Evolutionary conservation across 345 rosid species (phyloP), one percentile per base, ranked within the genome.

Genomic region (Ceriops zippeliana): DNA sequence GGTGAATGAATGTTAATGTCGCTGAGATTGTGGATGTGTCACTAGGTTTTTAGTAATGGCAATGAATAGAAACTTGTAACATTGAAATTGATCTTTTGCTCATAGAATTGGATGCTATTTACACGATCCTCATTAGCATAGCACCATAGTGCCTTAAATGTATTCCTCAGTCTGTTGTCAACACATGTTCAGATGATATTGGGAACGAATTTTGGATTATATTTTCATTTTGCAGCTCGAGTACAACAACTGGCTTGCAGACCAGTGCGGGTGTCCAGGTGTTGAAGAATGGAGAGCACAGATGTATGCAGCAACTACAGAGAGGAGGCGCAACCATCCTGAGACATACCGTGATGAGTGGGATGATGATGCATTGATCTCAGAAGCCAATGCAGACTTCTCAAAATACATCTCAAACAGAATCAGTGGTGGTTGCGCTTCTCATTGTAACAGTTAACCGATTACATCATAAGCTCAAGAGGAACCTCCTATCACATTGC

Each of bases 181-280:
- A 42, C 5, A 42, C 16, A 11, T 13, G 3, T 42, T 11, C 49
- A 13, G 49, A 11, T 42, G 10, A 13, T 42, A 42, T 42, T 42
- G 49, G 49, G 49, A 42, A 42, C 49, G 13, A 42, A 2, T 13
- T 42, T 42, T 42, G 17, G 49, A 42, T 11, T 3, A 38, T 42
- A 13, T 31, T 52, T 30, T 49, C 34, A n/a, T 73, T 49, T 75
- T 64, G 54, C 73, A 75, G 78, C 57, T 26, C 19, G 75, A 71
- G 32, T 76, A 70, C 37, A 31, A 34, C 75, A 34, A 66, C 34
- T 71, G 79, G 79, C 61, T 75, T 52, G 79, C 71, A 26, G 51
- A 62, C 16, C 58, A 65, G 62, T 59, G 67, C 22, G 52, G 67
- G 22, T 53, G 58, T 27, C 67, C 65, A 47, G 74, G 62, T 32